These are phyloP conservation scores for Saccharomyces kudriavzevii DNA, from an alignment of 805 yeast genomes.

Conservation along the genomic window DNA sequence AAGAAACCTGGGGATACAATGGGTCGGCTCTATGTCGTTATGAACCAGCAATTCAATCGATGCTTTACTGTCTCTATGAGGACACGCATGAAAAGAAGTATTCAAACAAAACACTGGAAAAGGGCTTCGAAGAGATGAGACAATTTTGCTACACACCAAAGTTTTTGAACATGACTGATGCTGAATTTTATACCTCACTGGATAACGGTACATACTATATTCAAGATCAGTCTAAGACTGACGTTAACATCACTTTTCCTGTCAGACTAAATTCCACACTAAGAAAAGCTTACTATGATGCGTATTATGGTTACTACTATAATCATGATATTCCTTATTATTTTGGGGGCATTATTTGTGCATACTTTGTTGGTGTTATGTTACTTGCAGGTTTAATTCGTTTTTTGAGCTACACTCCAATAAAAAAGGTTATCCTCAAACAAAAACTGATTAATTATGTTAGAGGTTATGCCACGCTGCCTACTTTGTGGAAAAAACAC, in stretches of 20 bases:
- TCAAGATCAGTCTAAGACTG: neutral
- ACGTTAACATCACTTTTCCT: slow-evolving; percentile 7
- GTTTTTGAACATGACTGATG: slow-evolving; percentile 4
- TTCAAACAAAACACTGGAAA: slow-evolving; percentile 4
- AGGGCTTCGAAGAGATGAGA: slow-evolving; percentile 4
- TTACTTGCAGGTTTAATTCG: slow-evolving; percentile 6
- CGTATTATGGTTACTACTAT: slow-evolving; percentile 12
- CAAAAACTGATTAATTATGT: slow-evolving; percentile 7
- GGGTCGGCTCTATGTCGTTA: slow-evolving; percentile 6
- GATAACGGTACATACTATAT: slow-evolving; percentile 8
- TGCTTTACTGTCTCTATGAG: slow-evolving; percentile 8
- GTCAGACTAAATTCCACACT: slow-evolving; percentile 6
- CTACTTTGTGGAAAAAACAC: slow-evolving; percentile 14
- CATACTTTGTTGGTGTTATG: slow-evolving; percentile 10
- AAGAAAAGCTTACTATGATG: slow-evolving; percentile 7
- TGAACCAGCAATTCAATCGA: slow-evolving; percentile 12
- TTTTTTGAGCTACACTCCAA: slow-evolving; percentile 8
- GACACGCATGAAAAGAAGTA: slow-evolving; percentile 3
- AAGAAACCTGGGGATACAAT: neutral
- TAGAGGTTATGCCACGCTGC: slow-evolving; percentile 14
- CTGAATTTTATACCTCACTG: slow-evolving; percentile 4
- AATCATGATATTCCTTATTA: slow-evolving; percentile 16
- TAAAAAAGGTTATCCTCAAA: slow-evolving; percentile 7
- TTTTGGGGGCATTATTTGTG: slow-evolving; percentile 9
- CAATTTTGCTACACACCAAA: slow-evolving; percentile 3